Conservation (phyloP, 495 filamentous ascomycete species). For the Emericellopsis terricola region DNA sequence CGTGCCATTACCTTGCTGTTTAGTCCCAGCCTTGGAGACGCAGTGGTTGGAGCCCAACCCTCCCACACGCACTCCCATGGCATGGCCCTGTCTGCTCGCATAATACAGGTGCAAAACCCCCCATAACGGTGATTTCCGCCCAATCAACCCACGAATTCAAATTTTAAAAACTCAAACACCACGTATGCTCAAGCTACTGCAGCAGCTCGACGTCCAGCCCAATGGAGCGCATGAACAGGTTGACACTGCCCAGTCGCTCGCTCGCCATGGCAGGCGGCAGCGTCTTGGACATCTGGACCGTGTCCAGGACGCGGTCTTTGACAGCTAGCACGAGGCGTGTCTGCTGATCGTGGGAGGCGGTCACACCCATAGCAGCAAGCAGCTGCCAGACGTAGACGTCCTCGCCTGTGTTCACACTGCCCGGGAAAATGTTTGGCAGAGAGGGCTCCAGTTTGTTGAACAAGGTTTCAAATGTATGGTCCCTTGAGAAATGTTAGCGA, state of each 20-base stretch:
- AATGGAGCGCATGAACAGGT: slow-evolving; percentile 96
- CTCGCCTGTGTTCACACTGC: slow-evolving; percentile 59
- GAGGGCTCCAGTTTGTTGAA: slow-evolving; percentile 76
- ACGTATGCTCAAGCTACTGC: no score
- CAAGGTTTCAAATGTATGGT: slow-evolving; percentile 54
- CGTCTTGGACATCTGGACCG: slow-evolving; percentile 68
- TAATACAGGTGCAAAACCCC: no score
- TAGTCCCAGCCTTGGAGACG: no score
- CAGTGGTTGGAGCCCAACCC: no score
- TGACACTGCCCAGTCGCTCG: slow-evolving; percentile 74
- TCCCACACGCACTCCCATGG: no score
- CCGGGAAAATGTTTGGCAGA: slow-evolving; percentile 71
- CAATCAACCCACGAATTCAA: no score
- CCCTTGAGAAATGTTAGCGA: slow-evolving; percentile 17
- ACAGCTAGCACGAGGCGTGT: slow-evolving; percentile 85
- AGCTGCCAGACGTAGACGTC: slow-evolving; percentile 98
- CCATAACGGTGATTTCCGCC: no score
- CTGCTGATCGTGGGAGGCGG: slow-evolving; percentile 82
- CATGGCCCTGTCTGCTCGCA: no score
- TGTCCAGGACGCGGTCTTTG: slow-evolving; percentile 97
- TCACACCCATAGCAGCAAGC: slow-evolving; percentile 81
- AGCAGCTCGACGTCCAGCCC: slow-evolving; percentile 91
- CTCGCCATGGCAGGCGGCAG: slow-evolving; percentile 70
- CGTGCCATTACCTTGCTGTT: no score
- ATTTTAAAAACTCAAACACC: no score